A percentile compares a stretch with the other conserved stretches of the same genome.
phyloP scores from a whole-genome alignment of 495 filamentous ascomycete genomes.

The Daldinia grandis region DNA sequence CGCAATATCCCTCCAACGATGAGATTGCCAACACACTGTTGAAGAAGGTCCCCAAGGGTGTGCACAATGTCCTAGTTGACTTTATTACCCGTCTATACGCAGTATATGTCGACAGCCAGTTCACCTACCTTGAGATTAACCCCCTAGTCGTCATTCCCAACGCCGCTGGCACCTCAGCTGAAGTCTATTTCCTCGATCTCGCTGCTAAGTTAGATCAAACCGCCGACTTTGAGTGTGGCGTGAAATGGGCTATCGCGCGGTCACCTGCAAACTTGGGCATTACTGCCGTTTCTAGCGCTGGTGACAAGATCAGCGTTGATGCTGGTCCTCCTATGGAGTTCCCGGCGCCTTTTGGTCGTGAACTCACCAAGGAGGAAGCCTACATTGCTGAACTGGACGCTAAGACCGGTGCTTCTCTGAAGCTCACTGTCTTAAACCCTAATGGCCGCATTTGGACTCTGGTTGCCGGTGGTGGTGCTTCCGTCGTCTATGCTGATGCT shows the following conservation, averaged over 20 bases:
- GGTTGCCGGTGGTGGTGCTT: constrained; percentile 98
- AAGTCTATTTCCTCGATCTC: constrained; percentile 97
- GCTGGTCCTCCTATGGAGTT: constrained; percentile 98
- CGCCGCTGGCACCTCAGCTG: constrained; percentile 85
- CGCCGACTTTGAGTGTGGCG: constrained; percentile 98
- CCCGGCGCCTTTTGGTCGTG: constrained; percentile 97
- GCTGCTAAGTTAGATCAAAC: constrained; percentile 99
- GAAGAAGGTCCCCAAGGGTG: constrained; percentile 90
- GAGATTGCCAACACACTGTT: constrained; percentile 85
- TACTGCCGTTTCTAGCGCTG: constrained; percentile 61
- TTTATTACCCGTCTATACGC: constrained; percentile 78
- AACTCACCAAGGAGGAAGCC: constrained; percentile 96
- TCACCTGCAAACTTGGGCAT: constrained; percentile 87
- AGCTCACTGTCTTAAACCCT: constrained; percentile 94
- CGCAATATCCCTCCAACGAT: constrained; percentile 94
- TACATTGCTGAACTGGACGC: constrained; percentile 98
- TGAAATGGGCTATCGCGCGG: constrained; percentile 96
- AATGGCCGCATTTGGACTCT: constrained; percentile 95
- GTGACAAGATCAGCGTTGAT: constrained; percentile 88
- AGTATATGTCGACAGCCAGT: constrained; percentile 99
- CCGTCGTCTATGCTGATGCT: constrained; percentile 98
- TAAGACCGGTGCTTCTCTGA: constrained; percentile 98
- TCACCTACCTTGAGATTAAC: constrained; percentile 99
- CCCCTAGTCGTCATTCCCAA: constrained; percentile 98
- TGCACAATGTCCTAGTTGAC: constrained; percentile 98